phyloP scores from a whole-genome alignment of 805 yeast species.

The Cephaloascus fragrans region DNA sequence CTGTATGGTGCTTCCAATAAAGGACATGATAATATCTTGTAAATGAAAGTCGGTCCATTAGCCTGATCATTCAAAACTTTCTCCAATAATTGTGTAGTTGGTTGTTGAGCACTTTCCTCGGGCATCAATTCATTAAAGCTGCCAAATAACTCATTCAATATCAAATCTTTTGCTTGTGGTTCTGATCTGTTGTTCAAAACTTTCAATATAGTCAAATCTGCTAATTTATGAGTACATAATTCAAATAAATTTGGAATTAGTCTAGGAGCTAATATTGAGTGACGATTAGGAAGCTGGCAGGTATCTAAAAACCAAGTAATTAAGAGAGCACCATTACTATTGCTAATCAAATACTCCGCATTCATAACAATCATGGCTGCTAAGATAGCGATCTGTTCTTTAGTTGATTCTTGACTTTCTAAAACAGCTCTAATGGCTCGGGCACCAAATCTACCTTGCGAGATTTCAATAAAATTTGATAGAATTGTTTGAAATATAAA shows the following conservation, averaged over 20 bases:
- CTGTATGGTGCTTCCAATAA: conserved; percentile 45
- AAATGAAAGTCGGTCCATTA: conserved; percentile 70
- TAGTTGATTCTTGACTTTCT: conserved; percentile 62
- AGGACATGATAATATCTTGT: conserved; percentile 67
- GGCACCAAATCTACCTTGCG: conserved; percentile 89
- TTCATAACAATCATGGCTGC: conserved; percentile 71
- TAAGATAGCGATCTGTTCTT: conserved; percentile 61
- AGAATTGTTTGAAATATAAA: conserved; percentile 80
- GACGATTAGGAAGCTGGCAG: conserved; percentile 55
- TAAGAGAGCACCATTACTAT: conserved; percentile 80
- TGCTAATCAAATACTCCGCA: conserved; percentile 70
- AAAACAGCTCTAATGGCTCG: conserved; percentile 90
- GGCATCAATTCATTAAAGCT: conserved; percentile 16
- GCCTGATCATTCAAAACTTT: conserved; percentile 54
- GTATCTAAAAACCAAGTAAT: conserved; percentile 95
- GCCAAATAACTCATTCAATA: conserved; percentile 63
- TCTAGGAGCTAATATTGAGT: conserved; percentile 51
- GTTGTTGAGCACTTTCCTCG: conserved; percentile 11
- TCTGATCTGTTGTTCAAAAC: conserved; percentile 64
- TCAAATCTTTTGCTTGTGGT: conserved; percentile 44
- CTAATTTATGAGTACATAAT: conserved; percentile 74
- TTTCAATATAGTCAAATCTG: conserved; percentile 73
- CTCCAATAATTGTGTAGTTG: conserved; percentile 40
- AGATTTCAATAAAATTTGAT: conserved; percentile 68
- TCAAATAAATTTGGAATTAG: conserved; percentile 52